Evolutionary conservation across 208 protist genomes (phyloP).

Genomic region (Leishmania martiniquensis): DNA sequence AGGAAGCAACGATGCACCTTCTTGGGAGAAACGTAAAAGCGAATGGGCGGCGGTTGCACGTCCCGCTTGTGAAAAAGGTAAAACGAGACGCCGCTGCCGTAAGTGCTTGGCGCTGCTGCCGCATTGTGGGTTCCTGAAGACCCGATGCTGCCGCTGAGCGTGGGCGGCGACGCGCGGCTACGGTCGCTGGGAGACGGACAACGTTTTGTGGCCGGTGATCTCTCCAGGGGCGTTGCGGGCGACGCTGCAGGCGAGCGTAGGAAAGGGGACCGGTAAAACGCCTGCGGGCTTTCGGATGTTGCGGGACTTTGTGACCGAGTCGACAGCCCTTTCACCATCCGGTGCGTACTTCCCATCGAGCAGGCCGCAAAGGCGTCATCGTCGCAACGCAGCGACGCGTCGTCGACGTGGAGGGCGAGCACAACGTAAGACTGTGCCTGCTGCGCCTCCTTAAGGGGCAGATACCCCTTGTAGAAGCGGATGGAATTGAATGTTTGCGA

Average conservation of each 20-base stretch:
- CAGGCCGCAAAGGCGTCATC: constrained; percentile 11
- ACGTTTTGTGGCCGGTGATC: constrained; percentile 10
- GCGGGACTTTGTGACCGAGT: neutral
- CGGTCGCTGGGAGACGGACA: constrained; percentile 8
- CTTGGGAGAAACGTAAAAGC: constrained; percentile 61
- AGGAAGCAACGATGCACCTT: constrained; percentile 77
- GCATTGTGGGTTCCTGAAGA: neutral
- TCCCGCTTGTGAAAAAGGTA: constrained; percentile 74
- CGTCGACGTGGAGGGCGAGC: constrained; percentile 33
- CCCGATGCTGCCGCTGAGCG: constrained; percentile 21
- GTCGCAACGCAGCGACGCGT: constrained; percentile 14
- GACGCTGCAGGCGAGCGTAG: neutral
- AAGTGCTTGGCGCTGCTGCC: neutral
- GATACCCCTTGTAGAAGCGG: constrained; percentile 79
- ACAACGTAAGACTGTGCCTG: constrained; percentile 60
- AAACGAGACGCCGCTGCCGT: constrained; percentile 33
- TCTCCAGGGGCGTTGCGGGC: neutral
- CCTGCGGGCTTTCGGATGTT: constrained; percentile 1
- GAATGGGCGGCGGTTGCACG: constrained; percentile 70
- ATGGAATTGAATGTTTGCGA: constrained; percentile 47
- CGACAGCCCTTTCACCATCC: neutral
- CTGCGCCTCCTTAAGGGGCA: constrained; percentile 51
- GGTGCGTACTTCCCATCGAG: constrained; percentile 4
- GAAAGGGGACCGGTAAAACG: constrained; percentile 5
- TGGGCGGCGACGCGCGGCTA: constrained; percentile 5